A percentile compares a stretch with the other conserved stretches of the same genome.
Conservation (phyloP, 2,329 filamentous ascomycete species). For the Elsinoe arachidis region DNA sequence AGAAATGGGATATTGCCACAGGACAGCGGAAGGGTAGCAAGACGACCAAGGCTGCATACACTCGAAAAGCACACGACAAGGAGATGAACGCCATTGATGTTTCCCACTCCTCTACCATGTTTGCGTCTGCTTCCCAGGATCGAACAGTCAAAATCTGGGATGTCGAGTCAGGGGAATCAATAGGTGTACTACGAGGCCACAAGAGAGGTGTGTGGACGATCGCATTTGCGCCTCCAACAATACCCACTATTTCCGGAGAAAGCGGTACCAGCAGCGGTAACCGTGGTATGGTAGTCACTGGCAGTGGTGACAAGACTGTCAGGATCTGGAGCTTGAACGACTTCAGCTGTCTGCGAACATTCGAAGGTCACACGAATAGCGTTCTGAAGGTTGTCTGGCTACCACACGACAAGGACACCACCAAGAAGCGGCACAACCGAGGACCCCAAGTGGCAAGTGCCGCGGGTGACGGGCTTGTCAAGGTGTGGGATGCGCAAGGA, state of each 20-base stretch:
- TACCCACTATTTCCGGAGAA: constrained; percentile 64
- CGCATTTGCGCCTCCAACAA: constrained; percentile 72
- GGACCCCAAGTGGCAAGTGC: constrained; percentile 72
- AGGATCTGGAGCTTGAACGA: constrained; percentile 90
- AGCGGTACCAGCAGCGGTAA: constrained; percentile 52
- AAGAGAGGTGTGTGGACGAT: constrained; percentile 94
- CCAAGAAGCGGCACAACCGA: constrained; percentile 38
- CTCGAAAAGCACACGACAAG: constrained; percentile 93
- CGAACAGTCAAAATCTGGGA: constrained; percentile 97
- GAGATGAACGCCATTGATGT: constrained; percentile 94
- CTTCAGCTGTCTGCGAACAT: constrained; percentile 85
- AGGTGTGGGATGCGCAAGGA: constrained; percentile 83
- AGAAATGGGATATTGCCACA: constrained; percentile 71
- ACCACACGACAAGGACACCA: constrained; percentile 36
- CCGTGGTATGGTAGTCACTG: constrained; percentile 78
- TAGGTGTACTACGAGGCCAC: constrained; percentile 86
- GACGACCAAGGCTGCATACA: constrained; percentile 54
- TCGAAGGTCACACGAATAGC: constrained; percentile 93
- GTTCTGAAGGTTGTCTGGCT: constrained; percentile 92
- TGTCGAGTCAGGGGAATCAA: constrained; percentile 75
- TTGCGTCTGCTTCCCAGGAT: constrained; percentile 94
- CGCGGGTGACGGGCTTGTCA: constrained; percentile 88
- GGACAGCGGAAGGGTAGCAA: constrained; percentile 39
- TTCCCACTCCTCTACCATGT: constrained; percentile 59
- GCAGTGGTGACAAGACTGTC: constrained; percentile 90